Conservation (phyloP, 2,329 filamentous ascomycete species). For the Didymella keratinophila region DNA sequence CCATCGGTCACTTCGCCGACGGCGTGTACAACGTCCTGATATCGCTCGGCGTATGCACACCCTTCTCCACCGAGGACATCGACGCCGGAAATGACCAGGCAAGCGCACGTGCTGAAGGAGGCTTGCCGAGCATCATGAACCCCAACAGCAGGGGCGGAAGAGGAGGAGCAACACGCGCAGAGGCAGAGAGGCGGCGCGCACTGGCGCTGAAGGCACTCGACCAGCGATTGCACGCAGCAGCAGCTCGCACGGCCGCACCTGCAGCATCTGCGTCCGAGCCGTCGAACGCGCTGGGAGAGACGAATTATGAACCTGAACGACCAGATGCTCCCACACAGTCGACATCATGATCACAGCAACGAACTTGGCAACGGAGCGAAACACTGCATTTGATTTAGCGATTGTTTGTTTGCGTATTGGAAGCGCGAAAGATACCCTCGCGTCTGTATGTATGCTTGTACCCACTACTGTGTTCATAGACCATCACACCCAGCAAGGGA, state of each 20-base stretch:
- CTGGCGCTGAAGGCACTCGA: slow-evolving; percentile 91
- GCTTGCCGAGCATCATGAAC: slow-evolving; percentile 66
- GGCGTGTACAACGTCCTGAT: slow-evolving; percentile 79
- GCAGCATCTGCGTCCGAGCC: slow-evolving; percentile 40
- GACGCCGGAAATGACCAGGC: slow-evolving; percentile 77
- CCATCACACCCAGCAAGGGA: slow-evolving; percentile 30
- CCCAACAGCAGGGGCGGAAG: slow-evolving; percentile 55
- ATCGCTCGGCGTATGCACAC: slow-evolving; percentile 77
- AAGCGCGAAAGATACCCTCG: slow-evolving; percentile 37
- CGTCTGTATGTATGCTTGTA: slow-evolving; percentile 35
- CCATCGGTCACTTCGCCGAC: slow-evolving; percentile 76
- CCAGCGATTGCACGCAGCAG: slow-evolving; percentile 87
- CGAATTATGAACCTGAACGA: slow-evolving; percentile 53
- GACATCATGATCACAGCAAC: slow-evolving; percentile 26
- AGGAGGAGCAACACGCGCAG: slow-evolving; percentile 77
- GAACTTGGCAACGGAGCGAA: neutral
- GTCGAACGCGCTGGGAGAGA: slow-evolving; percentile 51
- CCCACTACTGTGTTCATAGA: slow-evolving; percentile 28
- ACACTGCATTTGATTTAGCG: slow-evolving; percentile 3
- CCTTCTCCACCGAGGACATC: slow-evolving; percentile 83
- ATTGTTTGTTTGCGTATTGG: slow-evolving; percentile 21
- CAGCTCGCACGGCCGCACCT: slow-evolving; percentile 60
- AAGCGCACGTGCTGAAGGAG: slow-evolving; percentile 68
- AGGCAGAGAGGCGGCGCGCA: slow-evolving; percentile 88
- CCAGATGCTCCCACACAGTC: slow-evolving; percentile 37